These are phyloP conservation scores for Leavenworthia alabamica DNA, from an alignment of 345 rosid genomes.

Conservation along the genomic window DNA sequence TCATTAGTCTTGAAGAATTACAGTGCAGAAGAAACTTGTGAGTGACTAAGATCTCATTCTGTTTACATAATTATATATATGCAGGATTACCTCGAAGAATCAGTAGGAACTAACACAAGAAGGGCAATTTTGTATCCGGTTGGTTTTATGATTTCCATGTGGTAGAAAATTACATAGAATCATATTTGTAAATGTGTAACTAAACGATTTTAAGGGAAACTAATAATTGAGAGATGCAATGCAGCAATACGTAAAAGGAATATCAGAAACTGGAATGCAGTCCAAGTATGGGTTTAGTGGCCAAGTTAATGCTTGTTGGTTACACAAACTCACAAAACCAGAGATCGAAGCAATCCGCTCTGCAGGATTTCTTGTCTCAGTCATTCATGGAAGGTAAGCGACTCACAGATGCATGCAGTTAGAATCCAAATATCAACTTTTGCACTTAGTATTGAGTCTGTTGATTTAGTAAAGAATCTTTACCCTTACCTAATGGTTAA, in stretches of 20 bases:
- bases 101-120: slow-evolving; percentile 54
- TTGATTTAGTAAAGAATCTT: neutral
- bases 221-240: slow-evolving; percentile 7
- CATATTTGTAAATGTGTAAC: neutral
- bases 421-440: neutral
- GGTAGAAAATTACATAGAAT: neutral
- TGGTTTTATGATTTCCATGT: slow-evolving; percentile 1
- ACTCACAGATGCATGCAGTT: neutral
- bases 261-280: slow-evolving; percentile 93
- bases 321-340: slow-evolving; percentile 54
- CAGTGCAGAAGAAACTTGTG: neutral
- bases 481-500: neutral
- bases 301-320: slow-evolving; percentile 95
- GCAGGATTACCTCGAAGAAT: slow-evolving; percentile 66
- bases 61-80: neutral
- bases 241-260: slow-evolving; percentile 91
- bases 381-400: slow-evolving; percentile 89
- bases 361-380: slow-evolving; percentile 76
- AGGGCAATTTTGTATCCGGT: slow-evolving; percentile 73
- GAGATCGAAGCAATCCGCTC: slow-evolving; percentile 67
- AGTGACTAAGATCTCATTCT: neutral
- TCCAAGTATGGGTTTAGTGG: slow-evolving; percentile 79
- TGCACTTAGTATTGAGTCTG: neutral
- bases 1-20: neutral
- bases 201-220: neutral